phyloP scores from a whole-genome alignment of 1,139 yeast species.

The Casaregolazyma suthepensis region DNA sequence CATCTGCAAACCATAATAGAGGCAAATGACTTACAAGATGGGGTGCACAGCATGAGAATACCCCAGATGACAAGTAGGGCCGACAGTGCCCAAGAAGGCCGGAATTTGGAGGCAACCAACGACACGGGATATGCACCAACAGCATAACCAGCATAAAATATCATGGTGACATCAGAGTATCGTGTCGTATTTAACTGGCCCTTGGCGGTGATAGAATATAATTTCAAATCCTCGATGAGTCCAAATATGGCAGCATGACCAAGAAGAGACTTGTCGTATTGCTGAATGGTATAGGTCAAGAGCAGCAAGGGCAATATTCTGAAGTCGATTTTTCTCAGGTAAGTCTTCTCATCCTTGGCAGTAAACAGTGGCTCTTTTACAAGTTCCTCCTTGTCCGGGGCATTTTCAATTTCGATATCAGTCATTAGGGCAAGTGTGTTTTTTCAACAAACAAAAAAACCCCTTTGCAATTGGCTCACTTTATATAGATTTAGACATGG shows the following conservation, averaged over 20 bases:
- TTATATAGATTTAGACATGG: background rate
- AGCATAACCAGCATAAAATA: conserved; percentile 39
- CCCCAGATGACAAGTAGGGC: conserved; percentile 14
- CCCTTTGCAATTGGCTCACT: background rate
- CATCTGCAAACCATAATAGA: conserved; percentile 11
- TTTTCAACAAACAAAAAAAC: background rate
- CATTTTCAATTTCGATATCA: background rate
- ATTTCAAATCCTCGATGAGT: background rate
- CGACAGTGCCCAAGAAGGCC: conserved; percentile 17
- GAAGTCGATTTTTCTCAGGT: background rate
- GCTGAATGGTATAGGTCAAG: background rate
- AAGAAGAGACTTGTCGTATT: background rate
- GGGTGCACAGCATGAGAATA: conserved; percentile 8
- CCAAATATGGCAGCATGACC: background rate
- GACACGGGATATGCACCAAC: conserved; percentile 36
- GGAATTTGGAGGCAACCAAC: conserved; percentile 28
- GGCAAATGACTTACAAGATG: conserved; percentile 12
- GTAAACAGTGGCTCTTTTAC: background rate
- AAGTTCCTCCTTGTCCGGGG: background rate
- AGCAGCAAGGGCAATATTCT: background rate
- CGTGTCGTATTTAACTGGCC: background rate
- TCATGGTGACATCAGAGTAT: conserved; percentile 8
- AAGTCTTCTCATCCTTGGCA: background rate
- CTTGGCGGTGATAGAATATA: background rate
- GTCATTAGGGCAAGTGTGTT: background rate